These are phyloP conservation scores for Vitis hybrid DNA, from an alignment of 177 flowering plant genomes.

Conservation along the genomic window DNA sequence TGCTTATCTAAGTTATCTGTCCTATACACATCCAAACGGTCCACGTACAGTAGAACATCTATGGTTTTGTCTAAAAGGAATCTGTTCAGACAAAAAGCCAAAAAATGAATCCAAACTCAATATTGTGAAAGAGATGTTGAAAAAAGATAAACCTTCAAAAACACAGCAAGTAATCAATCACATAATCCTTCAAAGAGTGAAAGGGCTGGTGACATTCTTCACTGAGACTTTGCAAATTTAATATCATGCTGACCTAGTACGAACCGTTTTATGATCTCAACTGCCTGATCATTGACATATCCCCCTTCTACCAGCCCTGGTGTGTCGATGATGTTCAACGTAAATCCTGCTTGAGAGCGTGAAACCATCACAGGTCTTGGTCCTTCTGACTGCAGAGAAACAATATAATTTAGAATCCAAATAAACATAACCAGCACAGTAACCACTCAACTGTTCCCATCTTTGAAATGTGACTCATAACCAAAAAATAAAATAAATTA, in stretches of 20 bases:
- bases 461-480: too few relatives aligned
- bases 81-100: slow-evolving; percentile 36
- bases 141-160: too few relatives aligned
- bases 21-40: slow-evolving; percentile 91
- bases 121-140: too few relatives aligned
- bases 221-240: background rate
- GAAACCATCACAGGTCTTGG: slow-evolving; percentile 85
- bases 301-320: slow-evolving; percentile 98
- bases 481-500: background rate
- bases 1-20: slow-evolving; percentile 92
- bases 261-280: slow-evolving; percentile 81
- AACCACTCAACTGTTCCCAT: background rate
- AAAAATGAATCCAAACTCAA: background rate
- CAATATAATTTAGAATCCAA: background rate
- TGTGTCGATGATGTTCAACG: slow-evolving; percentile 86
- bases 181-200: too few relatives aligned
- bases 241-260: slow-evolving; percentile 2
- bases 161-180: too few relatives aligned
- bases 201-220: background rate
- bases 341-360: slow-evolving; percentile 79
- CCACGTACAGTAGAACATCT: slow-evolving; percentile 92
- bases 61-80: slow-evolving; percentile 91
- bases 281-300: slow-evolving; percentile 77
- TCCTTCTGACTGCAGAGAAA: slow-evolving; percentile 63
- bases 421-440: background rate